phyloP scores from a whole-genome alignment of 768 basidiomycete species.

The Amanita subjunquillea region DNA sequence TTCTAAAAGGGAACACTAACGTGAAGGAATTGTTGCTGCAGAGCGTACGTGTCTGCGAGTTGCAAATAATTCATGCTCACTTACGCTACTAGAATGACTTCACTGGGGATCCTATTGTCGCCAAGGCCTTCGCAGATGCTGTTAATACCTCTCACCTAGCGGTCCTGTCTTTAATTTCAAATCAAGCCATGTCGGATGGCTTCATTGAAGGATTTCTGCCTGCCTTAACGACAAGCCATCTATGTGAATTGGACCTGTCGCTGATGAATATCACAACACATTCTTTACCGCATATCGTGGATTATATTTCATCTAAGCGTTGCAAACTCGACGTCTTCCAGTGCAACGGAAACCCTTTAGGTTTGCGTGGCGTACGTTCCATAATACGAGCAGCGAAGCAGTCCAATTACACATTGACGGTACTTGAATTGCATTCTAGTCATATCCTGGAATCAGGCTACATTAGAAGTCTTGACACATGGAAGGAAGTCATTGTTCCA shows the following conservation, averaged over 20 bases:
- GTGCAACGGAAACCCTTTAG: slow-evolving; percentile 47
- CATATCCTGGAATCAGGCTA: slow-evolving; percentile 14
- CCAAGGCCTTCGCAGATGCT: slow-evolving; percentile 31
- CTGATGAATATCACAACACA: slow-evolving; percentile 33
- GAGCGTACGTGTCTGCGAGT: slow-evolving; percentile 31
- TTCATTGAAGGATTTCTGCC: slow-evolving; percentile 44
- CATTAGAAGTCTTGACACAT: slow-evolving; percentile 13
- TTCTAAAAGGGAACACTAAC: slow-evolving; percentile 33
- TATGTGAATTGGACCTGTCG: slow-evolving; percentile 48
- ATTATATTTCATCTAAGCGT: slow-evolving; percentile 33
- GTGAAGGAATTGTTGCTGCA: slow-evolving; percentile 45
- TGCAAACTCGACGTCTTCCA: slow-evolving; percentile 40
- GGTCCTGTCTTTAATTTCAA: slow-evolving; percentile 40
- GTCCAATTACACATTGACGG: slow-evolving; percentile 35
- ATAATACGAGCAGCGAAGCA: slow-evolving; percentile 36
- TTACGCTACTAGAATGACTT: slow-evolving; percentile 13
- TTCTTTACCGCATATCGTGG: slow-evolving; percentile 29
- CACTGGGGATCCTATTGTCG: slow-evolving; percentile 22
- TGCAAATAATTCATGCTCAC: background rate
- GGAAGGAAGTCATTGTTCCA: slow-evolving; percentile 24
- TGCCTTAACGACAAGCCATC: slow-evolving; percentile 31
- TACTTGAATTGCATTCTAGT: slow-evolving; percentile 44
- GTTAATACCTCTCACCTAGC: slow-evolving; percentile 45
- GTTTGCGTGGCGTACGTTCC: slow-evolving; percentile 28
- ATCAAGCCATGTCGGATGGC: slow-evolving; percentile 35